A percentile compares a stretch with the other conserved stretches of the same genome.
phyloP scores from a whole-genome alignment of 306 rosid species.

The Rosa rugosa region DNA sequence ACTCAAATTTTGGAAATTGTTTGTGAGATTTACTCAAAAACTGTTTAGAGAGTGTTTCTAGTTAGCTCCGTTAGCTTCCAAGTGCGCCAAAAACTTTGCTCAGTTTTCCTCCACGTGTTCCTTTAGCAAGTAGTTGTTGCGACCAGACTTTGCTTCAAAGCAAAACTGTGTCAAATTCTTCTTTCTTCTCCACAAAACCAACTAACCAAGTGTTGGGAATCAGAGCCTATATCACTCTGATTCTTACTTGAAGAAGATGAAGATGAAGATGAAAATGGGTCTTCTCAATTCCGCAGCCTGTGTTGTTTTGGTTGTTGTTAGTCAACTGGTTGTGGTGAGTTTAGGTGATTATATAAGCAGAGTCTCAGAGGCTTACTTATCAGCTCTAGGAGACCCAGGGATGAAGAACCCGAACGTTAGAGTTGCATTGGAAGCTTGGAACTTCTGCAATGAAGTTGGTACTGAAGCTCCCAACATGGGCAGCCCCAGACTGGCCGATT shows the following conservation, averaged over 20 bases:
- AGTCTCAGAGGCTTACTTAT: slow-evolving; percentile 29
- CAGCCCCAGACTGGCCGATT: slow-evolving; percentile 65
- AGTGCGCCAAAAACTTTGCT: neutral
- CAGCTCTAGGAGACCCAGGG: slow-evolving; percentile 56
- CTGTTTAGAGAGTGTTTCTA: neutral
- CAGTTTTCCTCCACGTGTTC: neutral
- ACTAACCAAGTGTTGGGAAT: neutral
- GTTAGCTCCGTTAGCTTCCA: neutral
- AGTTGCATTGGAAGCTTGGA: slow-evolving; percentile 65
- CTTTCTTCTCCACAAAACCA: neutral
- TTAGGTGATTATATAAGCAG: slow-evolving; percentile 13
- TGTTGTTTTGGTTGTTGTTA: slow-evolving; percentile 18
- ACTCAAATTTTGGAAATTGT: too few species aligned
- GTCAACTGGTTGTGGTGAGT: slow-evolving; percentile 14
- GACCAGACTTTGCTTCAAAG: slow-evolving; percentile 2
- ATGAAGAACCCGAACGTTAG: slow-evolving; percentile 47
- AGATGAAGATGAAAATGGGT: slow-evolving; percentile 21
- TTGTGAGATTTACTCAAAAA: too few species aligned
- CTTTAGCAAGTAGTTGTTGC: neutral
- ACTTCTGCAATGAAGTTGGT: slow-evolving; percentile 65
- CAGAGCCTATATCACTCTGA: neutral
- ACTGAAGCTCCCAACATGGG: slow-evolving; percentile 56
- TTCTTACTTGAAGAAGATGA: neutral
- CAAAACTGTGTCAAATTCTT: neutral
- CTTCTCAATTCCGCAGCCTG: neutral